Conservation (phyloP, 371 early-diverging fungal species). For the Ordospora pajunii region DNA sequence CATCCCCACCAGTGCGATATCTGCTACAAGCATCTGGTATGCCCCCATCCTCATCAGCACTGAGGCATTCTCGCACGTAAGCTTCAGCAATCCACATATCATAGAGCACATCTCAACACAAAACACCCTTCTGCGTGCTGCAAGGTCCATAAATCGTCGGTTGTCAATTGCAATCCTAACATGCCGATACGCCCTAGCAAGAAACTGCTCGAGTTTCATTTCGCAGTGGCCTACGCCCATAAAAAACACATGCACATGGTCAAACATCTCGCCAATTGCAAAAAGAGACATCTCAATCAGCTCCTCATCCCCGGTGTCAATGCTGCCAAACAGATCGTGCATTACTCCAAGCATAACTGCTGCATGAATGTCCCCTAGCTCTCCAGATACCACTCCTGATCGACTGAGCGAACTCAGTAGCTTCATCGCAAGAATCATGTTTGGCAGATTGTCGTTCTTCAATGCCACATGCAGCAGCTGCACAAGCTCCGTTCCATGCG, state of each 20-base stretch:
- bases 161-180: slow-evolving; percentile 5
- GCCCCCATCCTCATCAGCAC: not conserved
- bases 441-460: slow-evolving; percentile 15
- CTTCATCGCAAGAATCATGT: slow-evolving; percentile 23
- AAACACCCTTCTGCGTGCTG: not conserved
- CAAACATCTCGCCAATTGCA: slow-evolving; percentile 6
- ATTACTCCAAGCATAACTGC: not conserved
- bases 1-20: slow-evolving; percentile 4
- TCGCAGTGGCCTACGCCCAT: not conserved
- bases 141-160: slow-evolving; percentile 14
- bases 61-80: not conserved
- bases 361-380: slow-evolving; percentile 10
- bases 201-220: slow-evolving; percentile 2
- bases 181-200: not conserved
- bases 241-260: not conserved
- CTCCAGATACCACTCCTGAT: not conserved
- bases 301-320: not conserved
- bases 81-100: slow-evolving; percentile 14
- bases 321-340: slow-evolving; percentile 11
- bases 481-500: not conserved
- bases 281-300: not conserved
- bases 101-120: not conserved
- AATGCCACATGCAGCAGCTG: not conserved
- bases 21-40: not conserved
- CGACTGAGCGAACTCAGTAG: not conserved